phyloP scores from a whole-genome alignment of 2,329 filamentous ascomycete species.

The Calonectria naviculata region DNA sequence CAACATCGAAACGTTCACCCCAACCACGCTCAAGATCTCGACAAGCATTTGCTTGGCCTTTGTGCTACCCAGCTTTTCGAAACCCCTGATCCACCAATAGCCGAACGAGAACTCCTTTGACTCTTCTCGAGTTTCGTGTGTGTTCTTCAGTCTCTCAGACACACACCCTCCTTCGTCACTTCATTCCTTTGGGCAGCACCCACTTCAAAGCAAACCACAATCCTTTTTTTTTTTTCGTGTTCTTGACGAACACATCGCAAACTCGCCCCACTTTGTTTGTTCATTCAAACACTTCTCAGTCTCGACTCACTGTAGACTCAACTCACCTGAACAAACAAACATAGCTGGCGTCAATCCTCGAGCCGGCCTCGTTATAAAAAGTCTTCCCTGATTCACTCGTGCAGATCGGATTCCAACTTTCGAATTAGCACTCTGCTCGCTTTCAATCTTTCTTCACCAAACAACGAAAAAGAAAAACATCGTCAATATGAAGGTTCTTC shows the following conservation, averaged over 20 bases:
- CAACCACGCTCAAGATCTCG: background rate
- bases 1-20: background rate
- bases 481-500: conserved; percentile 54
- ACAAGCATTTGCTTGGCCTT: background rate
- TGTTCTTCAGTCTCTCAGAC: conserved; percentile 6
- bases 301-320: background rate
- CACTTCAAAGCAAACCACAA: conserved; percentile 29
- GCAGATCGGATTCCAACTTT: conserved; percentile 6
- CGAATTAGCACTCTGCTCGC: background rate
- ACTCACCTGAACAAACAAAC: conserved; percentile 16
- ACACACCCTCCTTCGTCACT: conserved; percentile 19
- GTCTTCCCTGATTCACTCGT: background rate
- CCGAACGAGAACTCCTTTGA: conserved; percentile 2
- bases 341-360: conserved; percentile 6
- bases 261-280: background rate
- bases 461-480: background rate
- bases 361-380: conserved; percentile 29
- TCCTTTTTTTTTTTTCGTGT: conserved; percentile 29
- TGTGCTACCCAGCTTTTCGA: background rate
- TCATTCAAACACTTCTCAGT: background rate
- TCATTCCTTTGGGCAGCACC: conserved; percentile 28
- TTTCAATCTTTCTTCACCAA: conserved; percentile 4
- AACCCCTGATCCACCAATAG: background rate
- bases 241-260: conserved; percentile 25
- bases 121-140: background rate